Base-by-base conservation (phyloP, 2,329 filamentous ascomycete genomes). In the Colletotrichum falcatum region DNA sequence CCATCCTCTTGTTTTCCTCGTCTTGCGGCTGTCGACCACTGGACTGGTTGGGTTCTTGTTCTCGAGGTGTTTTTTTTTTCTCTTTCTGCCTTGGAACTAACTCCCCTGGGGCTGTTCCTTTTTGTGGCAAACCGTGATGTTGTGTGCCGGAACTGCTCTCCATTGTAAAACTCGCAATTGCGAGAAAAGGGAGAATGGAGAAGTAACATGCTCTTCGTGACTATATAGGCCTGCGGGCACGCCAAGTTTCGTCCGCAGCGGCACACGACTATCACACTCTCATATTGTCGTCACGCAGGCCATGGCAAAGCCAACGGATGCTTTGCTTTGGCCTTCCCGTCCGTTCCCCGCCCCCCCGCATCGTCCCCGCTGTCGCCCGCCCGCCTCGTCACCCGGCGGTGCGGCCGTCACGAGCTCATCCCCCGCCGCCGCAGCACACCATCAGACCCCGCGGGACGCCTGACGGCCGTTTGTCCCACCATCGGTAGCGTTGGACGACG, bases 1-100 rank as follows among this genome's bases (percentile, higher is more conserved):
- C 91, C 58, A 68, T 71, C 30, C 16, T 59, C 7, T 11, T 7
- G 4, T 33, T 33, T 35, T 44, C 53, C 42, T n/a, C 42, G 16
- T n/a, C 18, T 66, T 23, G 54, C 61, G 61, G 37, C 54, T 60
- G 16, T 23, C 18, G 39, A 11, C 37, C 39, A 23, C 39, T 39
- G 12, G 14, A 12, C 35, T 3, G 11, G 26, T 6, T 37, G 37
- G 8, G 33, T 49, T 28, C 18, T n/a, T n/a, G 18, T 33, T 37
- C 30, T 48, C n/a, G n/a, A n/a, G n/a, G n/a, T n/a, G 2, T 9
- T 46, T 54, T 33, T 1, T n/a, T 11, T 8, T n/a, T 23, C 0
- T 12, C 5, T 5, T n/a, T 23, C 14, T 48, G n/a, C 9, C 46
- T 48, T 12, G 44, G 0, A 49, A n/a, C 16, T 58, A n/a, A n/a